These are phyloP conservation scores for maize (Zea mays) DNA, from an alignment of 176 grass and related monocot genomes.

Conservation along the genomic window Zm-B73-REFERENCE-NAM-5.0 NC_050101.1:145801501-145802000, in stretches of 20 bases:
- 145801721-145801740: neutral
- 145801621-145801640: too few species aligned
- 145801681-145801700: slow-evolving; percentile 23
- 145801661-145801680: slow-evolving; percentile 24
- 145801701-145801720: neutral
- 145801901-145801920: neutral
- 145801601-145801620: too few species aligned
- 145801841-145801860: neutral
- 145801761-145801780: neutral
- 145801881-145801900: neutral
- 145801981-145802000: slow-evolving; percentile 54
- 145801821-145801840: neutral
- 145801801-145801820: neutral
- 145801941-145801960: neutral
- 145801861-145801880: neutral
- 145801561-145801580: neutral
- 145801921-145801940: too few species aligned
- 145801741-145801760: neutral
- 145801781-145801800: too few species aligned
- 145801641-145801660: too few species aligned
- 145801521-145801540: neutral
- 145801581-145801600: neutral
- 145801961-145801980: neutral
- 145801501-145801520: neutral
- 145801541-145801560: neutral